These are phyloP conservation scores for Coemansia reversa DNA, from an alignment of 192 early-diverging fungal genomes.

Conservation along the genomic window DNA sequence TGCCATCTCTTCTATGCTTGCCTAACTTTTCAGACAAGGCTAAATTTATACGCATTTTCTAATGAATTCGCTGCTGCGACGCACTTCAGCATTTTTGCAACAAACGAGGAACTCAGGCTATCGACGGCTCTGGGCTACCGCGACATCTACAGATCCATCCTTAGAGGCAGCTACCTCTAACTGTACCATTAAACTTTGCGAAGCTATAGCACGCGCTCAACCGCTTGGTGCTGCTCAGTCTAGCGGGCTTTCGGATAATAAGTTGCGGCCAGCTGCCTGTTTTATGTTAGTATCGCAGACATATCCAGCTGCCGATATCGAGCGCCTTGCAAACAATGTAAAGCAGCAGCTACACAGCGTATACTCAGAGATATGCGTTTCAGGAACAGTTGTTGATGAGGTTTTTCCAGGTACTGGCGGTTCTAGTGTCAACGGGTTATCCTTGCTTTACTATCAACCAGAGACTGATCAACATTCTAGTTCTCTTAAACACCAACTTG, in stretches of 20 bases:
- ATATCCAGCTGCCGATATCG: conserved; percentile 19
- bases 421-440: conserved; percentile 4
- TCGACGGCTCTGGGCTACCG: conserved; percentile 34
- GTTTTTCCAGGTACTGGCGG: conserved; percentile 2
- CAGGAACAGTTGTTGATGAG: conserved; percentile 30
- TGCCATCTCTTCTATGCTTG: no score
- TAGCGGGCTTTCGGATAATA: no score
- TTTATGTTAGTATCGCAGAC: conserved; percentile 40
- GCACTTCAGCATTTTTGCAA: not conserved
- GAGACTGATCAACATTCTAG: not conserved
- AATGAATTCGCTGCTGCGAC: not conserved
- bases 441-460: conserved; percentile 27
- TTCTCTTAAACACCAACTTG: conserved; percentile 1
- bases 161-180: conserved; percentile 10
- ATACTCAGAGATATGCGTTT: not conserved
- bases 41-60: not conserved
- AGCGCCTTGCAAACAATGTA: not conserved
- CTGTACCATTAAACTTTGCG: conserved; percentile 6
- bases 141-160: conserved; percentile 21
- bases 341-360: not conserved
- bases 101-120: no score
- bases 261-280: conserved; percentile 11
- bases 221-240: not conserved
- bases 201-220: not conserved
- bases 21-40: not conserved